Base-by-base conservation (phyloP, 2,329 filamentous ascomycete species). In the Xylariales sp. region DNA sequence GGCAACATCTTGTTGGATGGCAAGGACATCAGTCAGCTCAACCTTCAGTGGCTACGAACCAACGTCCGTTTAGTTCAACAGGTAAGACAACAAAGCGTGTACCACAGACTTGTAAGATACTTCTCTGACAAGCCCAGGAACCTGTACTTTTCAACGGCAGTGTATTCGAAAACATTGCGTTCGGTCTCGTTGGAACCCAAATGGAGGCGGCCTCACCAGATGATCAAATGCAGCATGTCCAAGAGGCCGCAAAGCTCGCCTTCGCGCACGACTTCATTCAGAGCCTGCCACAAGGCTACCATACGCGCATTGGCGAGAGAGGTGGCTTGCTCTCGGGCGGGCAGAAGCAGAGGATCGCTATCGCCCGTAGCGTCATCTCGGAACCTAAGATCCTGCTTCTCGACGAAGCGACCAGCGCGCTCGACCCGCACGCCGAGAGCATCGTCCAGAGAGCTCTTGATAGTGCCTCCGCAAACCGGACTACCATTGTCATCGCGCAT, bases 401-500 rank as follows among this genome's bases (percentile, higher is more conserved):
- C 2, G 83, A 87, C 50, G 83, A 87, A 59, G 81, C 82, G 3
- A 88, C 83, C 0, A 78, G 73, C 29, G 78, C 80, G 2, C 63
- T 85, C 2, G 82, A 85, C 47, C 73, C 69, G 29, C 69, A 75
- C 38, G 47, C 45, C 33, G 48, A 51, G 53, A 65, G 72, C 49
- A 58, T 75, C 8, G 73, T 78, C 2, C 74, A 88, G 55, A 69
- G 66, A 1, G 82, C 83, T 0, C 75, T 89, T 48, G 78, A 85
- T 61, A 67, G 65, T 20, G 78, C 76, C 0, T 67, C 68, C 3
- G 69, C 71, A 48, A 70, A 70, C 5, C 61, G 73, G 4, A 78
- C 85, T 1, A 85, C 83, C 32, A 69, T 90, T 3, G 81, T 83
- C 3, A 83, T 90, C 11, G 85, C 85, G 1, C 85, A 89, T 55